A percentile compares a stretch with the other conserved stretches of the same genome.
phyloP scores from a whole-genome alignment of 352 stramenopile genomes.

The Globisporangium recalcitrans region DNA sequence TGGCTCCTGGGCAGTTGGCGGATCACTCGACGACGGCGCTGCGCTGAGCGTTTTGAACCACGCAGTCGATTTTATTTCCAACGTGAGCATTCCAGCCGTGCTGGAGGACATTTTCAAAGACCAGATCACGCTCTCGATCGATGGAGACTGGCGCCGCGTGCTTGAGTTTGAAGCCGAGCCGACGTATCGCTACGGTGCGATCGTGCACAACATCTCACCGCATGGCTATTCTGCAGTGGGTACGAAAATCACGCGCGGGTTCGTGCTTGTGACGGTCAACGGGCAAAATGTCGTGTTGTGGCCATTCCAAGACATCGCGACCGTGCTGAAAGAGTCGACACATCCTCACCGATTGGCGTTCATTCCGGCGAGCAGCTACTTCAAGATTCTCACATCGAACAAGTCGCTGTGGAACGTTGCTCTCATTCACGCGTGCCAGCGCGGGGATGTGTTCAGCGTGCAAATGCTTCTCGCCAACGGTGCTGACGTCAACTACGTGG shows the following conservation, averaged over 20 bases:
- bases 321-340: conserved; percentile 54
- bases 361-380: conserved; percentile 81
- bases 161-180: conserved; percentile 80
- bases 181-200: conserved; percentile 79
- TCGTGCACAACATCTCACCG: conserved; percentile 72
- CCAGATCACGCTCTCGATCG: conserved; percentile 85
- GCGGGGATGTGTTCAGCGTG: conserved; percentile 75
- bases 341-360: conserved; percentile 78
- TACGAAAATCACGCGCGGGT: conserved; percentile 63
- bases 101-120: conserved; percentile 89
- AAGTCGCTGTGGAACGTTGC: conserved; percentile 88
- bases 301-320: conserved; percentile 70
- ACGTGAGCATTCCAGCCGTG: conserved; percentile 81
- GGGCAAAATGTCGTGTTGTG: conserved; percentile 85
- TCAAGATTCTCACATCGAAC: conserved; percentile 84
- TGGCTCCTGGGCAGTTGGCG: conserved; percentile 57
- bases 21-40: conserved; percentile 53
- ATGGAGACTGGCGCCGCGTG: conserved; percentile 75
- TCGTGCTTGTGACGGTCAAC: conserved; percentile 82
- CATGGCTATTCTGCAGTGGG: conserved; percentile 72
- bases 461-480: conserved; percentile 87
- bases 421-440: conserved; percentile 83
- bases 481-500: conserved; percentile 85
- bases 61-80: conserved; percentile 80
- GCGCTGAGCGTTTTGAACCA: conserved; percentile 73